Percentiles rank a stretch among this genome's conserved stretches.
phyloP scores from a whole-genome alignment of 257 asterid genomes.

The Penstemon barbatus region DNA sequence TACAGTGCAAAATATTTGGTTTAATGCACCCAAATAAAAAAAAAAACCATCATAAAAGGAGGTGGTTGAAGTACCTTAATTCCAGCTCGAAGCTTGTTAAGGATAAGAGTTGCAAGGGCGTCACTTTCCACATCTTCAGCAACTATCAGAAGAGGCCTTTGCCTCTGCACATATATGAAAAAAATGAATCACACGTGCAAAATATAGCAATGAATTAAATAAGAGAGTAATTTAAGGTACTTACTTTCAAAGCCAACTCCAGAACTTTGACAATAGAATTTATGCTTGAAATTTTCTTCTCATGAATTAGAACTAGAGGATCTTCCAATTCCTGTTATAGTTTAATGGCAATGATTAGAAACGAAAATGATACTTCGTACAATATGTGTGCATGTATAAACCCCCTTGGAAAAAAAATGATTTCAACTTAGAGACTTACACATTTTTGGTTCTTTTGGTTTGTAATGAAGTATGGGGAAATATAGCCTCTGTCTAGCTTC shows the following conservation, averaged over 20 bases:
- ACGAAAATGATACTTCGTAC: not conserved
- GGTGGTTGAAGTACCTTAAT: constrained; percentile 59
- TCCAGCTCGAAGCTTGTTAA: constrained; percentile 96
- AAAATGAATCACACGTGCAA: constrained; percentile 5
- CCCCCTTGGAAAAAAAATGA: not conserved
- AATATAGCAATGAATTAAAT: not conserved
- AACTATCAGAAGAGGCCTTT: constrained; percentile 79
- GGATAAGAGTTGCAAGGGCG: constrained; percentile 89
- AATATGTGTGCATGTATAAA: not conserved
- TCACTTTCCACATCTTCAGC: constrained; percentile 96
- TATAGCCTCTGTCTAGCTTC: constrained; percentile 92
- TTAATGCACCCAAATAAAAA: not conserved
- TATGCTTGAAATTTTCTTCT: constrained; percentile 84
- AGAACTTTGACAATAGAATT: constrained; percentile 69
- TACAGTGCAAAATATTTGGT: not conserved
- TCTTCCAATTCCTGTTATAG: constrained; percentile 78
- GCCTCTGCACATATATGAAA: constrained; percentile 46
- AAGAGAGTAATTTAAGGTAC: not conserved
- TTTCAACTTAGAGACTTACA: constrained; percentile 45
- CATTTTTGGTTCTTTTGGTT: constrained; percentile 93
- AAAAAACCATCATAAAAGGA: not conserved
- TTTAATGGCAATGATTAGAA: not conserved
- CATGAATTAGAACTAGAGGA: constrained; percentile 79
- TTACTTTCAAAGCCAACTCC: constrained; percentile 88
- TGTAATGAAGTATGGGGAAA: constrained; percentile 94